These are phyloP conservation scores for Tetracentron sinense DNA, from an alignment of 164 flowering plant species.

Conservation along the genomic window DNA sequence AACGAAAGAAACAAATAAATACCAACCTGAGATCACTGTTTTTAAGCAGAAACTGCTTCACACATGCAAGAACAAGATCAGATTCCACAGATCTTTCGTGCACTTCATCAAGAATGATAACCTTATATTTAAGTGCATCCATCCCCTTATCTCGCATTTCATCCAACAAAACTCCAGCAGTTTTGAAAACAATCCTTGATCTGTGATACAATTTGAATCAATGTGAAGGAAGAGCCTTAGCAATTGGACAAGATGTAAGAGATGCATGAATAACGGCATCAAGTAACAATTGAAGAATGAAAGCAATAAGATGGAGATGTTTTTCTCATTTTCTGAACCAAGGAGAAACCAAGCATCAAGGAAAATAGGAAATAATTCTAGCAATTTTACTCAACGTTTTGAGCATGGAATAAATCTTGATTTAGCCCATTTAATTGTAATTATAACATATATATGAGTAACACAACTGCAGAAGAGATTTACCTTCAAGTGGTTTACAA, in stretches of 20 bases:
- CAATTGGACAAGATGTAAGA: not conserved
- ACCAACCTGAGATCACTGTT: conserved; percentile 66
- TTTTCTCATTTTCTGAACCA: not conserved
- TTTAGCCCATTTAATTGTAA: not conserved
- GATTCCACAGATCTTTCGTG: conserved; percentile 99
- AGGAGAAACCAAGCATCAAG: not conserved
- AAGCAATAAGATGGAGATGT: not conserved
- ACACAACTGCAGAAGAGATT: too few species aligned
- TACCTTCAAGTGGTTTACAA: not conserved
- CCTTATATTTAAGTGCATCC: conserved; percentile 81
- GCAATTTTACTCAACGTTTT: too few species aligned
- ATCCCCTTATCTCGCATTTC: conserved; percentile 90
- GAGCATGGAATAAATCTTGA: not conserved
- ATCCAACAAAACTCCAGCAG: conserved; percentile 96
- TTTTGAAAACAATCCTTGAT: conserved; percentile 82
- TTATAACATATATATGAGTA: not conserved
- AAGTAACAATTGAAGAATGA: not conserved
- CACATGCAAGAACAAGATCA: conserved; percentile 93
- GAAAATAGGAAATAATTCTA: not conserved
- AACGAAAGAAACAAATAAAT: not conserved
- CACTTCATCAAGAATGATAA: conserved; percentile 93
- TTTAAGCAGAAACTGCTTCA: conserved; percentile 82
- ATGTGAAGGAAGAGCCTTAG: not conserved
- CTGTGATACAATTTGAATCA: conserved; percentile 34
- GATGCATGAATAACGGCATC: not conserved